A percentile compares a stretch with the other conserved stretches of the same genome.
phyloP scores from a whole-genome alignment of 1,139 yeast genomes.

The Yamadazyma diddensiae region DNA sequence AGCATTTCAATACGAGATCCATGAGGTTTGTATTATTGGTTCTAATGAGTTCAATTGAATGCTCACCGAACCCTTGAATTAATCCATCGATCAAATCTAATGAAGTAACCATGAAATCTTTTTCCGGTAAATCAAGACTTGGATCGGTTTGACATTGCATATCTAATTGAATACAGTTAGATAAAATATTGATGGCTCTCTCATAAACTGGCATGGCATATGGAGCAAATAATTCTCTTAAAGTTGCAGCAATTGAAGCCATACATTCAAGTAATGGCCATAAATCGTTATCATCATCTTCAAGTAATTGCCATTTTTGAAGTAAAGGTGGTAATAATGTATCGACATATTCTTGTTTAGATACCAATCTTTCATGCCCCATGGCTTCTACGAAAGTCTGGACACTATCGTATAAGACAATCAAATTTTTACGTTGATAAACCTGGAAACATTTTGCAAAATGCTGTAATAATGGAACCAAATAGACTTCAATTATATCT shows the following conservation, averaged over 20 bases:
- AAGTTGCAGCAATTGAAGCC: conserved; percentile 84
- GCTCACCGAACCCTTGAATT: conserved; percentile 78
- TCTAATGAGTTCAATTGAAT: conserved; percentile 56
- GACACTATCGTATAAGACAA: conserved; percentile 85
- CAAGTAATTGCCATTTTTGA: conserved; percentile 69
- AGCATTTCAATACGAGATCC: conserved; percentile 64
- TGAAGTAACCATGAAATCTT: conserved; percentile 86
- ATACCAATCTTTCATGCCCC: conserved; percentile 52
- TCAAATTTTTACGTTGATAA: conserved; percentile 80
- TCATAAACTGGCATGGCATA: conserved; percentile 88
- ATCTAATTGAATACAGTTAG: conserved; percentile 66
- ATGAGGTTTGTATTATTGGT: conserved; percentile 46
- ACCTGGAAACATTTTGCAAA: conserved; percentile 70
- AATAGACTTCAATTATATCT: conserved; percentile 51
- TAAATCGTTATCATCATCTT: conserved; percentile 76
- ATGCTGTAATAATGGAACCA: conserved; percentile 59
- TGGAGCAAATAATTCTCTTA: conserved; percentile 83
- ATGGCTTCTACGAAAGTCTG: conserved; percentile 84
- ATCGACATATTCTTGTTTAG: conserved; percentile 56
- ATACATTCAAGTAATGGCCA: conserved; percentile 94
- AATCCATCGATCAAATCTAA: conserved; percentile 88
- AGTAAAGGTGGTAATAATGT: conserved; percentile 77
- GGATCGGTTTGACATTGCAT: conserved; percentile 68
- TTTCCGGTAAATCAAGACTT: conserved; percentile 73
- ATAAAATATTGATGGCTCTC: conserved; percentile 69